phyloP scores from a whole-genome alignment of 441 rosid species.

The Macaranga tanarius region DNA sequence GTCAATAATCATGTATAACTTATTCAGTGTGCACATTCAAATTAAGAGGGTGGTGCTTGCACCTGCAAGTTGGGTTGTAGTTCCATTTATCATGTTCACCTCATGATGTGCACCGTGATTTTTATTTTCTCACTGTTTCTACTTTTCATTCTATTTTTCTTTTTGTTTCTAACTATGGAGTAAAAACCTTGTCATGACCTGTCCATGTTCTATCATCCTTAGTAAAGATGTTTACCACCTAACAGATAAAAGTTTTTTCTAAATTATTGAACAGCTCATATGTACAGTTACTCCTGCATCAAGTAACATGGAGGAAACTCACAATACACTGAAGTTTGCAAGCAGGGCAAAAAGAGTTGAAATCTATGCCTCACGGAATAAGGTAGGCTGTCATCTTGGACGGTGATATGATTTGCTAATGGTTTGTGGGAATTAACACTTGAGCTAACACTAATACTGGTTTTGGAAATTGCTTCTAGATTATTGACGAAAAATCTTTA shows the following conservation, averaged over 20 bases:
- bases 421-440: constrained; percentile 1
- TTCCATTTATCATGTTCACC: constrained; percentile 7
- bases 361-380: constrained; percentile 94
- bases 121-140: background rate
- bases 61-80: background rate
- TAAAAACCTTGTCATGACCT: background rate
- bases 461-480: constrained; percentile 47
- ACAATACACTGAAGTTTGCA: constrained; percentile 96
- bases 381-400: constrained; percentile 50
- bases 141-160: background rate
- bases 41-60: background rate
- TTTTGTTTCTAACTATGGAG: constrained; percentile 7
- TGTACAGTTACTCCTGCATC: constrained; percentile 99
- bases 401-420: background rate
- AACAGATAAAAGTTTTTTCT: constrained; percentile 6
- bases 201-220: background rate
- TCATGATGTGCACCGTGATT: background rate
- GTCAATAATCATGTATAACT: background rate
- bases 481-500: constrained; percentile 95
- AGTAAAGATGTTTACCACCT: constrained; percentile 4
- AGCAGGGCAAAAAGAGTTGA: constrained; percentile 98
- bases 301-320: constrained; percentile 97
- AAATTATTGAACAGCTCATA: constrained; percentile 66
- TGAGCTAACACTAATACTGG: constrained; percentile 20
- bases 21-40: background rate